Conservation (phyloP, 2,329 filamentous ascomycete genomes). For the Coleophoma cylindrospora region DNA sequence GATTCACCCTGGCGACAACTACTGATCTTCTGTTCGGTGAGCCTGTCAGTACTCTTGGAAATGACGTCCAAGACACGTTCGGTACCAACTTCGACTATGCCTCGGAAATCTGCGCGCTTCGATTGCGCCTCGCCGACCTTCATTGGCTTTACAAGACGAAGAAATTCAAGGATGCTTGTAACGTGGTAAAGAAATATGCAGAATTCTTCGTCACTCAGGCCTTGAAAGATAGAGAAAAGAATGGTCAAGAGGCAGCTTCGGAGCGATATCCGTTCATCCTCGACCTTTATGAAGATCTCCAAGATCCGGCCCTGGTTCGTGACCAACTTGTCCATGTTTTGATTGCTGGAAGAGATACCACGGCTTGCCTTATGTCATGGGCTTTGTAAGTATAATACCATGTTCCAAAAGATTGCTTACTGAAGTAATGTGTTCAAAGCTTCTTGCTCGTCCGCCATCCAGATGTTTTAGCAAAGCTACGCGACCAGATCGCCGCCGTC, state of each 20-base stretch:
- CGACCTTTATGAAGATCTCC: slow-evolving; percentile 19
- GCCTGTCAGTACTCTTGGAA: background rate
- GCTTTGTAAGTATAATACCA: slow-evolving; percentile 10
- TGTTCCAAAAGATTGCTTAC: slow-evolving; percentile 13
- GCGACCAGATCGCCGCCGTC: slow-evolving; percentile 31
- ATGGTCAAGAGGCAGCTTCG: too few species aligned
- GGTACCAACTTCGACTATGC: background rate
- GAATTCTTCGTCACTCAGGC: background rate
- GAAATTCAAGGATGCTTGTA: background rate
- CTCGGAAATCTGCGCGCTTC: background rate
- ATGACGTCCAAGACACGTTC: background rate
- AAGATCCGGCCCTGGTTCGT: slow-evolving; percentile 6
- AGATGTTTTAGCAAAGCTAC: slow-evolving; percentile 33
- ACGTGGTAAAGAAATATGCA: background rate
- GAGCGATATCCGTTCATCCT: too few species aligned
- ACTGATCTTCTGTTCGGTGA: slow-evolving; percentile 54
- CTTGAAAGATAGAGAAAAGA: background rate
- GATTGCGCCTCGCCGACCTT: background rate
- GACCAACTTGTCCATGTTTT: slow-evolving; percentile 27
- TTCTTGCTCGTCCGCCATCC: slow-evolving; percentile 21
- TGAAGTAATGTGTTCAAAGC: slow-evolving; percentile 26
- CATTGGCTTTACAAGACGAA: background rate
- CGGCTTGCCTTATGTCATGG: slow-evolving; percentile 23
- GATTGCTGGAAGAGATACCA: slow-evolving; percentile 8
- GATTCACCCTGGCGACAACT: slow-evolving; percentile 48